phyloP scores from a whole-genome alignment of 345 rosid species.

The Brassica cretica region DNA sequence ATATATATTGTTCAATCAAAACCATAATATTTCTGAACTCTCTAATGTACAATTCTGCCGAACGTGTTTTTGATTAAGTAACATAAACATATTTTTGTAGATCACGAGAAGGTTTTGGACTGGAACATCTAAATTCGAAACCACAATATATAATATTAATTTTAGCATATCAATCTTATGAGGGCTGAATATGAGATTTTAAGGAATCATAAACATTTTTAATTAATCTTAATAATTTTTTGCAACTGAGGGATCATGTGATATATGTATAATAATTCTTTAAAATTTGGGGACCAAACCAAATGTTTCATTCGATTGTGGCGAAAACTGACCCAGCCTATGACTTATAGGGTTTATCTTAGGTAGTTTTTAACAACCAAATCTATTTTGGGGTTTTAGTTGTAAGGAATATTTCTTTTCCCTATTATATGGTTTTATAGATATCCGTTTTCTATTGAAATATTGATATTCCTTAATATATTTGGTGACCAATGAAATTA shows the following conservation, averaged over 20 bases:
- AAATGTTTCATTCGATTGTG: no score
- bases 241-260: no score
- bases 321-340: background rate
- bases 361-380: background rate
- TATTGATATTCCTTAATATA: no score
- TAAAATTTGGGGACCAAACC: background rate
- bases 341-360: background rate
- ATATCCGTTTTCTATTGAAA: no score
- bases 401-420: no score
- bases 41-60: background rate
- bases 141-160: background rate
- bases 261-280: background rate
- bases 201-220: no score
- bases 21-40: background rate
- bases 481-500: no score
- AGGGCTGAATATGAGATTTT: no score
- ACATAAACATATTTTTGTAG: background rate
- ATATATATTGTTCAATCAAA: slow-evolving; percentile 1
- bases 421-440: no score
- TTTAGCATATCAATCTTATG: background rate
- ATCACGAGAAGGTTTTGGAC: background rate
- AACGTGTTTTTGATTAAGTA: background rate
- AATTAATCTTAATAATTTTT: no score
- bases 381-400: background rate
- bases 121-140: no score